Percentiles rank a stretch among this genome's conserved stretches.
phyloP scores from a whole-genome alignment of 73 alveolate species.

The Symbiodinium pilosum region DNA sequence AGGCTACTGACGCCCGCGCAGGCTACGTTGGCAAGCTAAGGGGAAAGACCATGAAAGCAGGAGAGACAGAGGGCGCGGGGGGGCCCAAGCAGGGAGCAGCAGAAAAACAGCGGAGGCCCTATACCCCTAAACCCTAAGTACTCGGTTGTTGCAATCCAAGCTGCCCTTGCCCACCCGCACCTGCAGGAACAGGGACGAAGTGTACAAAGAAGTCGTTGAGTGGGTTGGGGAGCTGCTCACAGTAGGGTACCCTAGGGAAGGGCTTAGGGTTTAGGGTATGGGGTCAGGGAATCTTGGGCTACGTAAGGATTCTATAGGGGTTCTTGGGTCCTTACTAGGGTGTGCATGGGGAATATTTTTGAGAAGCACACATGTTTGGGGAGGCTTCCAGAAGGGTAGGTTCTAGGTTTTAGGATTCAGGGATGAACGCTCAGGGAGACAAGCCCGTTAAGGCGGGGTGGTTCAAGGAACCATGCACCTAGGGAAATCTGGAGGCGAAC shows the following conservation, averaged over 20 bases:
- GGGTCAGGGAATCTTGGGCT: background rate
- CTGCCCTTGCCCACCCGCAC: constrained; percentile 87
- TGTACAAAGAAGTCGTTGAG: no score
- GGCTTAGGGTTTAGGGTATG: background rate
- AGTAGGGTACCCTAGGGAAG: background rate
- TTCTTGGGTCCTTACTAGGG: no score
- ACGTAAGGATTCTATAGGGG: background rate
- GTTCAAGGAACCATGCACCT: no score
- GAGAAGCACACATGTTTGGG: background rate
- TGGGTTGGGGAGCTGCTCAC: background rate
- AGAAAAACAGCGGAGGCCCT: no score
- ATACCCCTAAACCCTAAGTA: background rate
- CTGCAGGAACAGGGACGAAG: background rate
- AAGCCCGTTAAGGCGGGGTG: background rate
- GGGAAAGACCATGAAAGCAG: no score
- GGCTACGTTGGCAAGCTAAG: no score
- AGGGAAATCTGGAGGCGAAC: no score
- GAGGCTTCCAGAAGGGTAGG: background rate
- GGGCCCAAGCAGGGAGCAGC: no score
- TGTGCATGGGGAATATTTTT: background rate
- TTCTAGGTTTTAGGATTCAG: background rate
- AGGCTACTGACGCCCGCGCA: no score
- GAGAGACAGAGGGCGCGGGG: no score
- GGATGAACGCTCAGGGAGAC: background rate
- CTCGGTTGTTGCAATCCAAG: background rate